Evolutionary conservation across 2,329 filamentous ascomycete species (phyloP).

Genomic region (Hypoxylon sp.): DNA sequence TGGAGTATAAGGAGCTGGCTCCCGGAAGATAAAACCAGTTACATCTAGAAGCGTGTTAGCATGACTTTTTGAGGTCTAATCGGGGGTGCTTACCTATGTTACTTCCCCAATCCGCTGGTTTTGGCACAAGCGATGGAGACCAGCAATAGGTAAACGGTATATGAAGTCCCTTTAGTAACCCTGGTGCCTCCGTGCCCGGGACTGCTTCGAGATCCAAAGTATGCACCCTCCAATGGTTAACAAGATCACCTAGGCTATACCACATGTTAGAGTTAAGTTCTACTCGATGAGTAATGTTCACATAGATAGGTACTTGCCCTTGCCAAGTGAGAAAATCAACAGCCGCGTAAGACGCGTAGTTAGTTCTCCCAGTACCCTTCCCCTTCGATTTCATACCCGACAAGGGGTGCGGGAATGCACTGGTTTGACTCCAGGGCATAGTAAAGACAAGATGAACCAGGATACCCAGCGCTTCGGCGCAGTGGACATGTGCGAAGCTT

Average conservation of each 20-base stretch:
- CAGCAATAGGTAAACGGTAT: slow-evolving; percentile 18
- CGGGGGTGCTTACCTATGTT: slow-evolving; percentile 6
- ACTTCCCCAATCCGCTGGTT: slow-evolving; percentile 12
- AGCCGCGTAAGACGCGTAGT: slow-evolving; percentile 73
- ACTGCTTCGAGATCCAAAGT: too few species aligned
- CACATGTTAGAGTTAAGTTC: too few species aligned
- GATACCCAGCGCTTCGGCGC: slow-evolving; percentile 58
- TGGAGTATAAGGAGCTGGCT: slow-evolving; percentile 75
- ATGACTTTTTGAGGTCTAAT: too few species aligned
- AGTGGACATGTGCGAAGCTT: slow-evolving; percentile 61
- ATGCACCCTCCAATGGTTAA: background rate
- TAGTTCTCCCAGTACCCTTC: slow-evolving; percentile 62
- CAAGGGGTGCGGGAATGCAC: slow-evolving; percentile 74
- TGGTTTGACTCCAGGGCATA: slow-evolving; percentile 78
- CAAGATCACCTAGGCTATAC: background rate
- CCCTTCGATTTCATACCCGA: slow-evolving; percentile 47
- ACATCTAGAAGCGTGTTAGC: background rate
- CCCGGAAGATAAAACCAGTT: slow-evolving; percentile 50
- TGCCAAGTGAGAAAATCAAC: slow-evolving; percentile 81
- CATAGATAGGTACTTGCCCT: slow-evolving; percentile 51
- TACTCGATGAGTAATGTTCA: background rate
- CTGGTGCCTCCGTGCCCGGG: too few species aligned
- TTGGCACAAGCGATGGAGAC: slow-evolving; percentile 17
- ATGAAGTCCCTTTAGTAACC: too few species aligned
- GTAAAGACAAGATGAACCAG: slow-evolving; percentile 63